Percentiles rank a stretch among this genome's conserved stretches.
These are phyloP conservation scores for Castanea sativa DNA, from an alignment of 306 rosid genomes.

Conservation along the genomic window DNA sequence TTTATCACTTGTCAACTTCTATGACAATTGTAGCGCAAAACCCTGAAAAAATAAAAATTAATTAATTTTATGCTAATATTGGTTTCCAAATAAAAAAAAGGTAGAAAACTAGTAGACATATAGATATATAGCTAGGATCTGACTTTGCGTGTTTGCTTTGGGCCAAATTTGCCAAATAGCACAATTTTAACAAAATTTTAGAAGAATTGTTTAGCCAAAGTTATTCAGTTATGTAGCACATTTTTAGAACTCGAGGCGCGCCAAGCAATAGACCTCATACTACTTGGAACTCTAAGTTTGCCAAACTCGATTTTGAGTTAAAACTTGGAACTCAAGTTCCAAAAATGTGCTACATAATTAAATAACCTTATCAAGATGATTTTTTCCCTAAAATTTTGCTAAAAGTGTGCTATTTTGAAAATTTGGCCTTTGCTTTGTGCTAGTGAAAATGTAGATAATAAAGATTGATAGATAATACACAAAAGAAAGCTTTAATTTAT, in stretches of 20 bases:
- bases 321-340: too few species aligned
- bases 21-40: conserved; percentile 46
- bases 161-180: too few species aligned
- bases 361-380: too few species aligned
- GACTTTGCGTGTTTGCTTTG: conserved; percentile 51
- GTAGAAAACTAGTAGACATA: conserved; percentile 1
- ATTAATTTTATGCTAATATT: background rate
- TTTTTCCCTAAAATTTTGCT: too few species aligned
- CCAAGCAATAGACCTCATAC: too few species aligned
- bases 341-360: too few species aligned
- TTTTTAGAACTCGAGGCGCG: too few species aligned
- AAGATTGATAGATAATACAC: conserved; percentile 51
- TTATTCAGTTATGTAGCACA: too few species aligned
- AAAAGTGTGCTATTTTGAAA: too few species aligned
- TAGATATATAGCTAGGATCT: conserved; percentile 66
- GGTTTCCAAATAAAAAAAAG: background rate
- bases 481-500: conserved; percentile 61
- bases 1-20: conserved; percentile 36
- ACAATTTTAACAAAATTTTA: too few species aligned
- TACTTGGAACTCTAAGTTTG: too few species aligned
- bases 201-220: accelerated
- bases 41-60: conserved; percentile 27
- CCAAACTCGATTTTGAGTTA: too few species aligned
- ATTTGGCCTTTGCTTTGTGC: conserved; percentile 37
- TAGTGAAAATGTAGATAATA: conserved; percentile 74